Evolutionary conservation across 2,329 filamentous ascomycete genomes (phyloP).

Genomic region (Penicillium palitans): DNA sequence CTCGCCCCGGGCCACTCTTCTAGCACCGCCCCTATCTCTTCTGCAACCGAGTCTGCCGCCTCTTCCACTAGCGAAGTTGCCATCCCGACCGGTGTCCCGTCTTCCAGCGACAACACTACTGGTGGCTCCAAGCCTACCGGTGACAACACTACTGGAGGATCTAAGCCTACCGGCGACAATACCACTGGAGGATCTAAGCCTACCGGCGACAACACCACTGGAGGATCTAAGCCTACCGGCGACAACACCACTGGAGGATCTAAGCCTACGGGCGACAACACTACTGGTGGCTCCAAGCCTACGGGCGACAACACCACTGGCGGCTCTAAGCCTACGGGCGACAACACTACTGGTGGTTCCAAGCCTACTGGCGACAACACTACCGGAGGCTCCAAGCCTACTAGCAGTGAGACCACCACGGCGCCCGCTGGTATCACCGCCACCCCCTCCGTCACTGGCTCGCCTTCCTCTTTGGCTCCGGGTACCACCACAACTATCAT

Average conservation of each 20-base stretch:
- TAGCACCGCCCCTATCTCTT: background rate
- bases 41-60: constrained; percentile 1
- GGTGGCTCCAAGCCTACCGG: too few relatives aligned
- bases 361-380: background rate
- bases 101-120: background rate
- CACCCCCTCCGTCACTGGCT: constrained; percentile 16
- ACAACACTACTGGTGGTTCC: background rate
- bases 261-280: background rate
- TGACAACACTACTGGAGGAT: too few relatives aligned
- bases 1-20: background rate
- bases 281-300: background rate
- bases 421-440: constrained; percentile 10
- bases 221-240: too few relatives aligned
- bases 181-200: too few relatives aligned
- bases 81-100: background rate
- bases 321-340: background rate
- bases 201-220: too few relatives aligned
- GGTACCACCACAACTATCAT: constrained; percentile 40
- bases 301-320: background rate
- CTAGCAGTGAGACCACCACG: constrained; percentile 10
- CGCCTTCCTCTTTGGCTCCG: constrained; percentile 20
- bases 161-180: too few relatives aligned
- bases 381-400: constrained; percentile 4
- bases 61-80: background rate
- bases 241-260: background rate